Base-by-base conservation (phyloP, 1,139 yeast species). In the Protomyces arabidopsidicola region DNA sequence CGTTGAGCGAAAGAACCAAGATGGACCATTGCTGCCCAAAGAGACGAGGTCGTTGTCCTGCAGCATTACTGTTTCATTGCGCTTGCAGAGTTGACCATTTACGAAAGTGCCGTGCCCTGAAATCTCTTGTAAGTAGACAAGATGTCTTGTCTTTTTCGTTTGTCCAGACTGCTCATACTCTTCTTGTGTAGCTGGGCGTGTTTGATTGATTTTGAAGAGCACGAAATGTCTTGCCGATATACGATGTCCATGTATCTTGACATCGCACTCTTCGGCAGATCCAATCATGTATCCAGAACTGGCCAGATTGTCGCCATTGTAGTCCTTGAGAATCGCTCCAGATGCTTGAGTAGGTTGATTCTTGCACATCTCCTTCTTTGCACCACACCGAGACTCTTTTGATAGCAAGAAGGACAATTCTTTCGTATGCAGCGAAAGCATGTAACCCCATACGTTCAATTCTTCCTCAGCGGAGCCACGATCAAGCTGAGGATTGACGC, bases 231-330 rank as follows among this genome's bases (percentile, higher is more conserved):
- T 48, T 6, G 53, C 39, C 10, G 63, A 60, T 14, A 53, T 36
- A 14, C 35, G 35, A 12, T 42, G 53, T 24, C 35, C 42, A 35
- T 48, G 38, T 51, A 53, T 12, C 14, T 39, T 45, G 9, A 60
- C 63, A 53, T 60, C 63, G 45, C 63, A 60, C 51, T 60, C 63
- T 10, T 45, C 31, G 22, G 50, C 35, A 24, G 53, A 14, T 9
- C 63, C 63, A 27, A 60, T 34, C 12, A 53, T 39, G 38, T 60
- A 60, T 16, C 63, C 63, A 45, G 63, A 53, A 35, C 58, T 54
- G n/a, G 63, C 63, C 24, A 60, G 31, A 48, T 60, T 60, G 27
- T 60, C 58, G 9, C 63, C 62, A 39, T 58, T 58, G 53, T 58
- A 58, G 45, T 52, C 62, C 45, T 58, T 58, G 9, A 58, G 52